Evolutionary conservation across 2,329 filamentous ascomycete genomes (phyloP), one percentile per base, ranked within the genome.

Genomic region (Cladophialophora exuberans): DNA sequence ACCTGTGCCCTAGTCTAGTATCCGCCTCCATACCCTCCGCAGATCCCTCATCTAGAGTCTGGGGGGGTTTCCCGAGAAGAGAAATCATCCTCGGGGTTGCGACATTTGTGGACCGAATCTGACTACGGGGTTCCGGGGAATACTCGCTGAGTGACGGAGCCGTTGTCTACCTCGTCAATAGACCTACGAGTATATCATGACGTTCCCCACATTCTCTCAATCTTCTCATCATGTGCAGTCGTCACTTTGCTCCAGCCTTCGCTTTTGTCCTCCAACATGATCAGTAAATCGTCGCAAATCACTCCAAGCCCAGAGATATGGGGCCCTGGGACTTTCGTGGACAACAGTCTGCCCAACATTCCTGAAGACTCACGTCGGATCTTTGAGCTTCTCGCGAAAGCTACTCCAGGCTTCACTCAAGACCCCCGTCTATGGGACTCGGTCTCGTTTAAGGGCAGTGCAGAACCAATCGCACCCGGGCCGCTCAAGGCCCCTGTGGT

Each of bases 401-500:
- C 61, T 42, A 76, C 74, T 1, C 74, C 74, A 2, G 71, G 69
- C 5, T 77, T 77, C 55, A 74, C 70, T 4, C 62, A 69, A 38
- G 66, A 75, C 58, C 65, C 61, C 33, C 38, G 45, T 5, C 55
- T 57, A 30, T 57, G 52, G 59, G 26, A 57, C 25, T 52, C 49
- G 50, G 74, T 76, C 26, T 55, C 66, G 4, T 77, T 78, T 53
- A 64, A 69, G 4, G 76, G 76, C 4, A 64, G 68, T 15, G 66
- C 69, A 1, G 63, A 70, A 1, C 73, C 76, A 7, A 68, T 73
- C 28, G 69, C 77, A 3, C 75, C 74, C 1, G 72, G 75, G 1
- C 74, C 75, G 2, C 70, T 77, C 50, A 78, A 78, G 57, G 67
- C 73, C 1, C 69, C 71, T n/a, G 69, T 70, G 2, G 65, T 76